Conservation (phyloP, 1,139 yeast species). For the Wickerhamomyces sp. region DNA sequence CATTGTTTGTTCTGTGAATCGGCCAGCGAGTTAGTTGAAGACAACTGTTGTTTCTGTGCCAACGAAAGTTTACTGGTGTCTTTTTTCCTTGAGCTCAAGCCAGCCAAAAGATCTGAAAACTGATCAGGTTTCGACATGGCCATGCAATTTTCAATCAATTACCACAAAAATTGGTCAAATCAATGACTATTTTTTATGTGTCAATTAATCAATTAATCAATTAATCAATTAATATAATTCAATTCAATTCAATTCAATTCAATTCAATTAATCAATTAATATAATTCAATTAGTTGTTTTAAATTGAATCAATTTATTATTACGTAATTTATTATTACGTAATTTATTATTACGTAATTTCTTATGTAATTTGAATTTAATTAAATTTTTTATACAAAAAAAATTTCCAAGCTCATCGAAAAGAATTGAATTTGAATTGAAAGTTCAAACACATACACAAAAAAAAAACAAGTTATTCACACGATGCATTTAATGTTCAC, state of each 20-base stretch:
- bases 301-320: no score
- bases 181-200: no score
- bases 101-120: slow-evolving; percentile 40
- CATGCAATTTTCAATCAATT: no score
- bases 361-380: not conserved
- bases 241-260: no score
- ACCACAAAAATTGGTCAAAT: no score
- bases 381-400: not conserved
- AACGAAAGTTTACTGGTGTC: slow-evolving; percentile 26
- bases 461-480: slow-evolving; percentile 6
- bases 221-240: no score
- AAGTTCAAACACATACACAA: not conserved
- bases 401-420: not conserved
- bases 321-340: no score
- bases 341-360: not conserved
- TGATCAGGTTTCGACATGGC: slow-evolving; percentile 31
- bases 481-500: slow-evolving; percentile 99
- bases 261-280: no score
- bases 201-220: no score
- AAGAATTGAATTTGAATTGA: not conserved
- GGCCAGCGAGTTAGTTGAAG: slow-evolving; percentile 6
- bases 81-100: slow-evolving; percentile 26
- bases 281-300: no score
- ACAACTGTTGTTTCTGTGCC: slow-evolving; percentile 26
- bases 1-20: slow-evolving; percentile 12